Evolutionary conservation across 1,139 yeast genomes (phyloP), one percentile per base, ranked within the genome.

Genomic region (Suhomyces coccinellae): DNA sequence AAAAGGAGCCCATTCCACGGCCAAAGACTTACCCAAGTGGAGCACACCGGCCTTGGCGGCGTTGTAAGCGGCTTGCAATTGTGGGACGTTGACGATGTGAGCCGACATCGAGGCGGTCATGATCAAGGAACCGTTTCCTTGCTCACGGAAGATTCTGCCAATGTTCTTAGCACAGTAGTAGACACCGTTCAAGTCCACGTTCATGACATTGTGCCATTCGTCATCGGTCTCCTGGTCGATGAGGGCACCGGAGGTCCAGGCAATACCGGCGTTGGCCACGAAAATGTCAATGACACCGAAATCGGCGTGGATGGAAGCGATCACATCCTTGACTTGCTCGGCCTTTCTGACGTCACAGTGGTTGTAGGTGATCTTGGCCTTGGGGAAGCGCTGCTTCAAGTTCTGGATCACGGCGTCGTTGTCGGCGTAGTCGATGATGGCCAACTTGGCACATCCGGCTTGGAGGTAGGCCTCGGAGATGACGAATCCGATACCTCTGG

Each of bases 41-140:
- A 62, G 53, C 14, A 62, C 67, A 47, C 59, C 68, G 33, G 67
- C 67, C 57, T 64, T 64, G 44, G 67, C 77, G 36, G 79, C 83
- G 57, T 80, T 80, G 70, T 79, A 79, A 20, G 78, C 77, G 45
- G 80, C 72, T 63, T 82, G 86, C 43, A 79, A 79, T 62, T 82
- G 83, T 39, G 87, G 87, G 58, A 79, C 80, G 63, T 82, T 82
- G 54, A 79, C 86, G 56, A 82, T 80, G 58, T 79, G 78, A 36
- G 80, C 86, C 32, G 85, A 80, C 83, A 80, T 80, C 42, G 83
- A 78, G 9, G 84, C 84, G 40, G 83, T 79, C 71, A 79, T 79
- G 49, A 81, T 71, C 51, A 80, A 63, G n/a, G 82, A 73, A 30
- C 87, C 79, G 35, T 57, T 59, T 28, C 75, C 74, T 54, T 70